phyloP scores from a whole-genome alignment of 345 rosid genomes.

The Streptanthus diversifolius region DNA sequence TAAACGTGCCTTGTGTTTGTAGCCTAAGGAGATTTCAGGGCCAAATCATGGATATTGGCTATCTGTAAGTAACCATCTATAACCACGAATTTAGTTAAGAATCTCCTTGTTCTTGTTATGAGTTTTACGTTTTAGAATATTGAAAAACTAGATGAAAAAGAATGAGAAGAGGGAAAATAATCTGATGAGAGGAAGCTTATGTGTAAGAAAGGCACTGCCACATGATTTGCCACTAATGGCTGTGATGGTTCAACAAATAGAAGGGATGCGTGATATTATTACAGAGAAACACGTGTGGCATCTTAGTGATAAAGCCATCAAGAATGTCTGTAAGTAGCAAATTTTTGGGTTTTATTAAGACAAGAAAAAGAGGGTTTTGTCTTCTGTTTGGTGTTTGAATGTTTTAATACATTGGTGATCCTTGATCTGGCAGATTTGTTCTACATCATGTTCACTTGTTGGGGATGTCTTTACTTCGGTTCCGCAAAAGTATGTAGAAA shows the following conservation, averaged over 20 bases:
- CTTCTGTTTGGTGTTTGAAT: not conserved
- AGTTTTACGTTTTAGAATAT: not conserved
- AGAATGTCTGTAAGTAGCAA: conserved; percentile 64
- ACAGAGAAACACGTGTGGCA: conserved; percentile 72
- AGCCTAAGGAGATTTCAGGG: conserved; percentile 46
- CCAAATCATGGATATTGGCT: conserved; percentile 32
- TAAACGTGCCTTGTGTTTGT: conserved; percentile 12
- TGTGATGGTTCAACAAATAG: conserved; percentile 66
- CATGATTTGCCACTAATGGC: conserved; percentile 77
- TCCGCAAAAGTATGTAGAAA: conserved; percentile 58
- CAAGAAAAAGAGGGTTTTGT: not conserved
- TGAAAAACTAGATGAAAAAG: not conserved
- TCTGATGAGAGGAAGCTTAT: conserved; percentile 25
- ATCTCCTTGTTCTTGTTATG: not conserved
- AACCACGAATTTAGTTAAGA: not conserved
- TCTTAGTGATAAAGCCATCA: conserved; percentile 77
- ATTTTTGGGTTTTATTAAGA: not conserved
- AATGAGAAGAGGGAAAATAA: conserved; percentile 30
- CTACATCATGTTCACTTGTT: conserved; percentile 85
- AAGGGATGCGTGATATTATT: conserved; percentile 64
- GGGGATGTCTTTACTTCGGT: conserved; percentile 88
- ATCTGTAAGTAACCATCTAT: conserved; percentile 28
- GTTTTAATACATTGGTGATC: not conserved
- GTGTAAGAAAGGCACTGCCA: conserved; percentile 57
- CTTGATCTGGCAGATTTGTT: conserved; percentile 52